Evolutionary conservation across 495 filamentous ascomycete genomes (phyloP).

Genomic region (Aspergillus egyptiacus): DNA sequence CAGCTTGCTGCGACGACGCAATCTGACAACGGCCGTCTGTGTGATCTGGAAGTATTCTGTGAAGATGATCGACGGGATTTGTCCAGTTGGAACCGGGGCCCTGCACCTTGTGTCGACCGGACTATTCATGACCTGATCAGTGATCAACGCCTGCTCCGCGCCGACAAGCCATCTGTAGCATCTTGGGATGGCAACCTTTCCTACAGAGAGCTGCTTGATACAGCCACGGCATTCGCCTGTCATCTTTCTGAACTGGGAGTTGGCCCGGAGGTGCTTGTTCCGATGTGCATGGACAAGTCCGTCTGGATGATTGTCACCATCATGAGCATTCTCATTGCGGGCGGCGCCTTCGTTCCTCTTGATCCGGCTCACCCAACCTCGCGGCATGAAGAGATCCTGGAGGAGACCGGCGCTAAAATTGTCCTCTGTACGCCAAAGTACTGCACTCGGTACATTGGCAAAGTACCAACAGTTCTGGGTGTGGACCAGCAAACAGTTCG

Average conservation of each 20-base stretch:
- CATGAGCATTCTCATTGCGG: slow-evolving; percentile 53
- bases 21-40: not conserved
- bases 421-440: slow-evolving; percentile 46
- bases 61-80: not conserved
- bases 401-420: slow-evolving; percentile 35
- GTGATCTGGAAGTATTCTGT: not conserved
- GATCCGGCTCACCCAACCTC: slow-evolving; percentile 49
- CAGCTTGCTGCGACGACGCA: not conserved
- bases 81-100: not conserved
- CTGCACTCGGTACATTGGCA: not conserved
- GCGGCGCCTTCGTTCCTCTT: slow-evolving; percentile 53
- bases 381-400: slow-evolving; percentile 36
- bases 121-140: not conserved
- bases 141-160: not conserved
- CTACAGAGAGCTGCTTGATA: slow-evolving; percentile 46
- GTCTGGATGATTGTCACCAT: slow-evolving; percentile 51
- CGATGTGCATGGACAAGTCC: slow-evolving; percentile 53
- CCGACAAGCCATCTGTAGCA: not conserved
- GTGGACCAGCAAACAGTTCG: slow-evolving; percentile 14
- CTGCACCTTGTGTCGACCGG: not conserved
- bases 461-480: not conserved
- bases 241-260: slow-evolving; percentile 43
- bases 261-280: slow-evolving; percentile 43
- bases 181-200: slow-evolving; percentile 31
- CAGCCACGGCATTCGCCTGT: slow-evolving; percentile 41